Evolutionary conservation across 164 flowering plant genomes (phyloP), one percentile per base, ranked within the genome.

Genomic region (Santalum album): DNA sequence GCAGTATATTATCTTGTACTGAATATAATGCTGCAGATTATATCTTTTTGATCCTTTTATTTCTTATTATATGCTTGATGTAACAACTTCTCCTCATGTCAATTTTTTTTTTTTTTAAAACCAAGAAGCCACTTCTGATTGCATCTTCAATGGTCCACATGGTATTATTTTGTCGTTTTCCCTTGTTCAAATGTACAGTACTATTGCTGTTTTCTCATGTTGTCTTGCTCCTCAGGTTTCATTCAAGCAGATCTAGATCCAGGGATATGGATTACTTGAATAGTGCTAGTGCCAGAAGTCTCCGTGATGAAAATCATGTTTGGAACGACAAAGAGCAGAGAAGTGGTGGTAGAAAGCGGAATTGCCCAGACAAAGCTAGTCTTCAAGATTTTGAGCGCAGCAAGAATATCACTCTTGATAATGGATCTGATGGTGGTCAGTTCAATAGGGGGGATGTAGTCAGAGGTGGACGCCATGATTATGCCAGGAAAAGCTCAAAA

Each of bases 201-300:
- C 17, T 12, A 3, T 14, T 38, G 17, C 14, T 11, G 16, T 38
- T 10, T 38, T 38, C 42, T 38, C 42, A 38, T 38, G 42, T 14
- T 38, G 9, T 15, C 12, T 38, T 38, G 14, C 16, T 11, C 3
- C 36, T 32, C 75, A 84, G 91, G 72, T 60, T 65, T 42, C 64
- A 25, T 40, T 68, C 64, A 40, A 61, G 76, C 61, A 75, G 76
- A 59, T 75, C 79, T 16, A 69, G 60, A 45, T 78, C 82, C 19
- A 72, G 66, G 23, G 79, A 75, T n/a, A 44, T 12, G 7, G 67
- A 68, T 35, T 25, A 38, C 40, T 35, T 45, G 20, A 57, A 56
- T 46, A 51, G 43, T 48, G 53, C 52, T 54, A 66, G 63, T 38
- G 32, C 51, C 43, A 66, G 69, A 58, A 66, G 62, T n/a, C 42